Evolutionary conservation across 306 rosid species (phyloP).

Genomic region (Pachyrhizus erosus): DNA sequence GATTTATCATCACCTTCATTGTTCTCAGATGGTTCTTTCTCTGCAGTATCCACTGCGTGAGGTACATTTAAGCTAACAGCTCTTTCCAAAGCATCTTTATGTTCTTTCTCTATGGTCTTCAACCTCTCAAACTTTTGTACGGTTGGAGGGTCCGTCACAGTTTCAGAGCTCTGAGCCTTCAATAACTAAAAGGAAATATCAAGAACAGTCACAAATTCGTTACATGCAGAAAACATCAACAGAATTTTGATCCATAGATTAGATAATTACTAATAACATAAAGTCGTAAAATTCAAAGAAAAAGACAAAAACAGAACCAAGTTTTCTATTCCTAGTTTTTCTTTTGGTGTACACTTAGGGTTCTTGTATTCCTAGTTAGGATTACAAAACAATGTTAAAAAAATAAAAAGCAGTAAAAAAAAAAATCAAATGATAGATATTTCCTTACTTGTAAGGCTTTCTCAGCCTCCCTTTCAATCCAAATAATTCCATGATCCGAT

Average conservation of each 20-base stretch:
- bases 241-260: not conserved
- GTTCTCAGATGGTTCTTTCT: conserved; percentile 42
- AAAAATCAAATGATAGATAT: not conserved
- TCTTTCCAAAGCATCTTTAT: conserved; percentile 82
- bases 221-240: conserved; percentile 15
- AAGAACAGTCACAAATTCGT: not conserved
- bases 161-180: conserved; percentile 55
- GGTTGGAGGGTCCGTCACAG: conserved; percentile 65
- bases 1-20: conserved; percentile 46
- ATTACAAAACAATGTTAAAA: not conserved
- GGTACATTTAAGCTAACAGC: conserved; percentile 83
- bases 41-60: conserved; percentile 59
- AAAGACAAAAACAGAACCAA: not conserved
- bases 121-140: conserved; percentile 66
- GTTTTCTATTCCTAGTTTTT: not conserved
- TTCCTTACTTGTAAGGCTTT: conserved; percentile 87
- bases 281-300: too few relatives aligned
- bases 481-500: conserved; percentile 84
- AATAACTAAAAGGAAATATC: conserved; percentile 49
- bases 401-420: not conserved
- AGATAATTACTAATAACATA: not conserved
- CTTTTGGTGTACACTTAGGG: not conserved
- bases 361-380: not conserved
- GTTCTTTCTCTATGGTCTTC: conserved; percentile 75
- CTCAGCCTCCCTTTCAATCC: conserved; percentile 92